These are phyloP conservation scores for Hypomontagnella submonticulosa DNA, from an alignment of 495 filamentous ascomycete species.

Conservation along the genomic window DNA sequence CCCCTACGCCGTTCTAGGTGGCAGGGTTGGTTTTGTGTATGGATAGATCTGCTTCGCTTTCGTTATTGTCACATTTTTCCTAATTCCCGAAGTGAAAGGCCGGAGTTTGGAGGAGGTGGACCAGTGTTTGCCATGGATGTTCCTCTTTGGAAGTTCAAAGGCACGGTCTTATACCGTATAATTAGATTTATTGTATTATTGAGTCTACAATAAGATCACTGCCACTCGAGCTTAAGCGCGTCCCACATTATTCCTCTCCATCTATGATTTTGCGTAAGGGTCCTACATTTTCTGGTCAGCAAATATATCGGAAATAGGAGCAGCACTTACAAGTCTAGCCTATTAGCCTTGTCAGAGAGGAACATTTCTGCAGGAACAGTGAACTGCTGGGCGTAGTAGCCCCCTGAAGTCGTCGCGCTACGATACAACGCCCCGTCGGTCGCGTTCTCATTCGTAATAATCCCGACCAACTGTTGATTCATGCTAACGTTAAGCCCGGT, in stretches of 20 bases:
- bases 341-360: background rate
- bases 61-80: too few species aligned
- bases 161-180: too few species aligned
- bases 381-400: conserved; percentile 8
- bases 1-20: too few species aligned
- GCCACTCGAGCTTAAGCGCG: conserved; percentile 1
- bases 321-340: background rate
- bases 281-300: background rate
- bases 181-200: too few species aligned
- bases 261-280: conserved; percentile 7
- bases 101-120: too few species aligned
- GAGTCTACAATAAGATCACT: background rate
- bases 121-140: too few species aligned
- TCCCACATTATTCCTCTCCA: conserved; percentile 12
- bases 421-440: conserved; percentile 1
- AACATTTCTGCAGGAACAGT: conserved; percentile 4
- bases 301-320: background rate
- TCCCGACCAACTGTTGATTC: conserved; percentile 1
- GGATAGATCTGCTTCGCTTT: too few species aligned
- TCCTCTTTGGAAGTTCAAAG: too few species aligned
- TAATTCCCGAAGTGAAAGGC: too few species aligned
- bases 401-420: conserved; percentile 3
- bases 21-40: too few species aligned
- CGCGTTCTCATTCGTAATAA: background rate
- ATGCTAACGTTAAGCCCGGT: conserved; percentile 7